These are phyloP conservation scores for Pneumocystis sp. DNA, from an alignment of 1,139 yeast species.

Conservation along the genomic window DNA sequence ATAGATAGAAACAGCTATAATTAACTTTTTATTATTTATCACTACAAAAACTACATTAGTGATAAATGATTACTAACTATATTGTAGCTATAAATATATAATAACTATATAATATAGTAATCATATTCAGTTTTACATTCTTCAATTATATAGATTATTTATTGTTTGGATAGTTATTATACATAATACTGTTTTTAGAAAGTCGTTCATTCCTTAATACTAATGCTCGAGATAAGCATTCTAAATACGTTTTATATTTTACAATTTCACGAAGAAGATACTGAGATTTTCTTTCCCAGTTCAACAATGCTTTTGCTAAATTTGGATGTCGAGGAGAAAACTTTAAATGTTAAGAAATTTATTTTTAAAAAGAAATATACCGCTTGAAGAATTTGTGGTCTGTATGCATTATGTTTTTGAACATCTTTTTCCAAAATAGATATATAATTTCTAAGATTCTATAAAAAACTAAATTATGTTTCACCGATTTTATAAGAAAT, in stretches of 20 bases:
- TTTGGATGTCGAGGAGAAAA: constrained; percentile 19
- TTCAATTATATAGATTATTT: neutral
- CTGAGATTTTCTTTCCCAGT: constrained; percentile 24
- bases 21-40: neutral
- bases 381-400: neutral
- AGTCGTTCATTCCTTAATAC: constrained; percentile 6
- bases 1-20: neutral
- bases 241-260: constrained; percentile 22
- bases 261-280: constrained; percentile 22
- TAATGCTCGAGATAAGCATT: constrained; percentile 19
- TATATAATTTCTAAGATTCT: constrained; percentile 17
- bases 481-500: neutral
- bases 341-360: constrained; percentile 17
- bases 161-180: neutral
- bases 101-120: neutral
- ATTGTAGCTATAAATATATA: neutral
- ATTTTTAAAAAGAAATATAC: constrained; percentile 3
- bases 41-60: neutral
- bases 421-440: constrained; percentile 17
- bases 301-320: constrained; percentile 20
- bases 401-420: constrained; percentile 19
- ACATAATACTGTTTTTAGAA: neutral
- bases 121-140: neutral
- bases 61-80: neutral
- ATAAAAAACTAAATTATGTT: constrained; percentile 10